phyloP scores from a whole-genome alignment of 1,139 yeast genomes.

The Yamadazyma dushanensis region DNA sequence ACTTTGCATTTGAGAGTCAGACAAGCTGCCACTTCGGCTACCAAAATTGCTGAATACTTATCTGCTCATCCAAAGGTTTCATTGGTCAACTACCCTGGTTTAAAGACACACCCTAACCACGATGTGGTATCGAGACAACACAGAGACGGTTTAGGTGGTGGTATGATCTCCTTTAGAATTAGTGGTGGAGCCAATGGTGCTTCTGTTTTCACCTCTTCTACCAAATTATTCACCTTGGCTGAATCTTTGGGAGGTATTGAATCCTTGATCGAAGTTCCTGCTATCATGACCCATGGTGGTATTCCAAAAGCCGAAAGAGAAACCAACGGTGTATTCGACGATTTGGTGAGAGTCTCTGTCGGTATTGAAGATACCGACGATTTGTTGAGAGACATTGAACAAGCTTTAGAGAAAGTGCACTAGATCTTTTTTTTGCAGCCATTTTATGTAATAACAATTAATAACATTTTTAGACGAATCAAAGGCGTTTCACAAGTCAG shows the following conservation, averaged over 20 bases:
- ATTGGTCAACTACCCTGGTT: constrained; percentile 82
- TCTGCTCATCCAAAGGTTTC: constrained; percentile 51
- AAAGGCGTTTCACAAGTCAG: not conserved
- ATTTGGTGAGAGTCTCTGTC: constrained; percentile 78
- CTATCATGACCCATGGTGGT: constrained; percentile 92
- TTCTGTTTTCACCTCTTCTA: constrained; percentile 66
- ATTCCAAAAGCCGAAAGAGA: constrained; percentile 82
- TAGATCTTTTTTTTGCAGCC: not conserved
- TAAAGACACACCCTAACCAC: constrained; percentile 63
- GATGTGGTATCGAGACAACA: constrained; percentile 71
- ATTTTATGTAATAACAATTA: too few species aligned
- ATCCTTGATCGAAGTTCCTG: constrained; percentile 84
- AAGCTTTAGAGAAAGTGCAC: constrained; percentile 53
- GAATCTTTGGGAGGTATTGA: constrained; percentile 92
- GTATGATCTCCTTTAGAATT: constrained; percentile 87
- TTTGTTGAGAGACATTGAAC: constrained; percentile 68
- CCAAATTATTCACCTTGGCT: constrained; percentile 80
- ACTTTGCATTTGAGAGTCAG: constrained; percentile 80
- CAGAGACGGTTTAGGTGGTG: constrained; percentile 86
- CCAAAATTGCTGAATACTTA: constrained; percentile 69
- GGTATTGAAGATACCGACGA: constrained; percentile 88
- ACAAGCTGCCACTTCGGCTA: constrained; percentile 68
- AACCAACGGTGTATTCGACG: constrained; percentile 78
- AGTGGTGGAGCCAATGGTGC: constrained; percentile 82
- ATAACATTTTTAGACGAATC: not conserved